Conservation (phyloP, 1,284 basidiomycete species). For the Leccinum pachyderme region DNA sequence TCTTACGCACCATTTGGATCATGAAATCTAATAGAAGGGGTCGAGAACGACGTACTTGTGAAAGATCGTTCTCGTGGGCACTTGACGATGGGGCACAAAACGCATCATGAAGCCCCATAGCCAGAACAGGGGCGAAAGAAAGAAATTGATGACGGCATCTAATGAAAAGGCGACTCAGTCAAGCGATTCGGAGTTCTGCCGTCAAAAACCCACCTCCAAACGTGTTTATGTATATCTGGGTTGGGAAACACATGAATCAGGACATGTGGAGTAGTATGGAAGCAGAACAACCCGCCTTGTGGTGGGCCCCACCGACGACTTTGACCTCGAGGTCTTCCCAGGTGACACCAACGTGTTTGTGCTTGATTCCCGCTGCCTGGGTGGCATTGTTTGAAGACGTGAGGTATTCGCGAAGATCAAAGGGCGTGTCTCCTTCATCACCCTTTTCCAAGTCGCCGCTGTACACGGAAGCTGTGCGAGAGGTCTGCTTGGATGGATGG, state of each 20-base stretch:
- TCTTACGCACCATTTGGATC: slow-evolving; percentile 39
- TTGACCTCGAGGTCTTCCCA: slow-evolving; percentile 77
- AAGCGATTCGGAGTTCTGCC: slow-evolving; percentile 1
- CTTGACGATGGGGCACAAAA: slow-evolving; percentile 55
- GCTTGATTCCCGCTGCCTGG: slow-evolving; percentile 72
- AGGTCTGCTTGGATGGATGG: slow-evolving; percentile 22
- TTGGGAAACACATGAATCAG: background rate
- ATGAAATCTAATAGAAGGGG: background rate
- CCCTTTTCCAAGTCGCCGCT: slow-evolving; percentile 50
- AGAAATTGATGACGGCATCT: slow-evolving; percentile 62
- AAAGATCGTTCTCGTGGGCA: slow-evolving; percentile 55
- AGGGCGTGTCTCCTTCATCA: slow-evolving; percentile 37
- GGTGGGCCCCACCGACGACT: slow-evolving; percentile 60
- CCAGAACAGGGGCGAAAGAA: slow-evolving; percentile 53
- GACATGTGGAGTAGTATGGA: slow-evolving; percentile 1
- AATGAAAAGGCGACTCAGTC: slow-evolving; percentile 19
- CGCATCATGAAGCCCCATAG: slow-evolving; percentile 49
- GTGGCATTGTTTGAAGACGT: slow-evolving; percentile 63
- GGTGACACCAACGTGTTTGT: slow-evolving; percentile 81
- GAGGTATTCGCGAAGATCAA: slow-evolving; percentile 78
- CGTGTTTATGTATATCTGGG: slow-evolving; percentile 63
- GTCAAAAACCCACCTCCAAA: slow-evolving; percentile 48
- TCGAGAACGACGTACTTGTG: slow-evolving; percentile 55
- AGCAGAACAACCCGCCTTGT: slow-evolving; percentile 44
- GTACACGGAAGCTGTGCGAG: slow-evolving; percentile 22